Evolutionary conservation across 1,284 basidiomycete genomes (phyloP).

Genomic region (Ganoderma sp.): DNA sequence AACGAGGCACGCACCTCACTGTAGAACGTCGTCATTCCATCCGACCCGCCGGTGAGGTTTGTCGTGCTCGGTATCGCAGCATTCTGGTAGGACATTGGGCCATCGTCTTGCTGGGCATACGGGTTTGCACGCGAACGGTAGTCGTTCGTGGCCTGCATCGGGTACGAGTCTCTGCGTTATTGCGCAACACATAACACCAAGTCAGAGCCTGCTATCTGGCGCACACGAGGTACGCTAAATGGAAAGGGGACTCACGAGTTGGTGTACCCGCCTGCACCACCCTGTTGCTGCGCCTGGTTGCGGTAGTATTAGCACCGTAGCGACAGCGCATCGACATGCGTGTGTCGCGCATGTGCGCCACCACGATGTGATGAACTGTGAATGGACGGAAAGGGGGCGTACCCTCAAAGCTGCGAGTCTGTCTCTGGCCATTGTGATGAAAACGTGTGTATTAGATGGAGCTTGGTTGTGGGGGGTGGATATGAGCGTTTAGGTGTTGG

Average conservation of each 20-base stretch:
- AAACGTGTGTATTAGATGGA: slow-evolving; percentile 28
- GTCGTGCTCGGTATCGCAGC: slow-evolving; percentile 60
- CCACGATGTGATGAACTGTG: neutral
- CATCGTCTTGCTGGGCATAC: slow-evolving; percentile 65
- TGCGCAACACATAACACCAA: slow-evolving; percentile 13
- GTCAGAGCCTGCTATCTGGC: neutral
- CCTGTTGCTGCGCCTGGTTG: slow-evolving; percentile 61
- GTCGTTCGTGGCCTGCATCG: slow-evolving; percentile 62
- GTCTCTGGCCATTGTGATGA: slow-evolving; percentile 72
- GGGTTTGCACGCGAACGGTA: slow-evolving; percentile 60
- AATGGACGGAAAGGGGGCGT: slow-evolving; percentile 32
- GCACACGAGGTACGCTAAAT: slow-evolving; percentile 5
- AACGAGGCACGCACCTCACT: slow-evolving; percentile 59
- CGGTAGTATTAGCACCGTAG: slow-evolving; percentile 11
- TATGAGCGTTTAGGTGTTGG: slow-evolving; percentile 15
- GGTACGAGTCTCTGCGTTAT: slow-evolving; percentile 62
- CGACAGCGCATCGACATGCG: neutral
- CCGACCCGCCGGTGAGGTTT: slow-evolving; percentile 61
- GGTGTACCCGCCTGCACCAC: slow-evolving; percentile 54
- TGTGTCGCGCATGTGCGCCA: slow-evolving; percentile 15
- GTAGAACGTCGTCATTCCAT: slow-evolving; percentile 76
- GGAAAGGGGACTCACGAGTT: slow-evolving; percentile 51
- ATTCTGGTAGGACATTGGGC: slow-evolving; percentile 67
- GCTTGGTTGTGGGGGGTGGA: slow-evolving; percentile 15
- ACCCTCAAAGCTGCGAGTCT: slow-evolving; percentile 85